These are phyloP conservation scores for Erysimum cheiranthoides DNA, from an alignment of 345 rosid species.

Conservation along the genomic window DNA sequence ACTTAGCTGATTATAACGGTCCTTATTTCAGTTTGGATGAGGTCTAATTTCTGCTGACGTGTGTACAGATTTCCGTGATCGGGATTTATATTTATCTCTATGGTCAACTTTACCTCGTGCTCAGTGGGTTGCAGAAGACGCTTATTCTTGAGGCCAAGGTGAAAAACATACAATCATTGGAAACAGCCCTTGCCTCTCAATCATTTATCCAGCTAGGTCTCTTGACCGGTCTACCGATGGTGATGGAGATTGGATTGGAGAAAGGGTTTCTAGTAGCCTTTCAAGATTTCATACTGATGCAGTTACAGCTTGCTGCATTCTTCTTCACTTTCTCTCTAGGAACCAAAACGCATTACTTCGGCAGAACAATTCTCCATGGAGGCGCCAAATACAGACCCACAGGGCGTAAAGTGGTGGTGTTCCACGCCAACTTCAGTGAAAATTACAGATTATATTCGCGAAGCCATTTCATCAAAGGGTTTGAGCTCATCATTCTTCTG, in stretches of 20 bases:
- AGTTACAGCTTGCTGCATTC: constrained; percentile 90
- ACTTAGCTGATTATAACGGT: not conserved
- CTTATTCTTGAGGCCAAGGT: constrained; percentile 74
- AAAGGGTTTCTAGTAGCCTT: constrained; percentile 89
- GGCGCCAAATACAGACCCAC: constrained; percentile 96
- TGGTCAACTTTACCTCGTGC: constrained; percentile 93
- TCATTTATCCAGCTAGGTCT: constrained; percentile 98
- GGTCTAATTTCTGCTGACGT: constrained; percentile 18
- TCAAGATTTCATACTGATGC: constrained; percentile 96
- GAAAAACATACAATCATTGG: constrained; percentile 79
- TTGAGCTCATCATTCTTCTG: constrained; percentile 78
- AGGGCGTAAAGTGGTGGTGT: constrained; percentile 94
- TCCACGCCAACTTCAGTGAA: constrained; percentile 90
- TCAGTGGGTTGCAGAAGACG: constrained; percentile 86
- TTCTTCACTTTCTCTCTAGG: constrained; percentile 99
- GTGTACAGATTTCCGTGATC: constrained; percentile 72
- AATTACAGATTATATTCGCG: constrained; percentile 90
- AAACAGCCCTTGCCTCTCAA: constrained; percentile 97
- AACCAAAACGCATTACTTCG: constrained; percentile 86
- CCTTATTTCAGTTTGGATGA: constrained; percentile 11
- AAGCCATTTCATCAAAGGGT: constrained; percentile 95
- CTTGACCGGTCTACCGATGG: constrained; percentile 96
- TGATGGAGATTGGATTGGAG: constrained; percentile 97
- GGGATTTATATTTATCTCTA: constrained; percentile 91
- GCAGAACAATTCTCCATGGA: constrained; percentile 87